Evolutionary conservation across 2,329 filamentous ascomycete species (phyloP).

Genomic region (Phoma sp.): DNA sequence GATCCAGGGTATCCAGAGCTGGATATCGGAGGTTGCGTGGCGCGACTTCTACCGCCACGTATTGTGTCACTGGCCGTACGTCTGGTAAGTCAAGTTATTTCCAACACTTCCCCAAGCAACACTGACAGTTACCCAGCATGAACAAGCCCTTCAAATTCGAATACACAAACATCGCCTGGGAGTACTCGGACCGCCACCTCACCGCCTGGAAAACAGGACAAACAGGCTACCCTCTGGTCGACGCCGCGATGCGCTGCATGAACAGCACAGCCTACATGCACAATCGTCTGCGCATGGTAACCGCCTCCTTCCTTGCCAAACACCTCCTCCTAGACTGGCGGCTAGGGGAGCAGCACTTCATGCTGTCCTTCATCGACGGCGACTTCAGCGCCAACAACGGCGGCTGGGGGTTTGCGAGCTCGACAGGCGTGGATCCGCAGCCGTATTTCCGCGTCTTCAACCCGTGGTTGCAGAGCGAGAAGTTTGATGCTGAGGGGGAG

Average conservation of each 20-base stretch:
- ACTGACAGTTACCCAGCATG: constrained; percentile 58
- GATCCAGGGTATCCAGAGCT: constrained; percentile 51
- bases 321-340: constrained; percentile 60
- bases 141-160: constrained; percentile 82
- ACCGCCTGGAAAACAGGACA: constrained; percentile 65
- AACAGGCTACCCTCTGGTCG: constrained; percentile 57
- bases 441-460: constrained; percentile 94
- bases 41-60: constrained; percentile 65
- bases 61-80: constrained; percentile 82
- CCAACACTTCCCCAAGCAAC: background rate
- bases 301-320: constrained; percentile 56
- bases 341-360: constrained; percentile 59
- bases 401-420: constrained; percentile 70
- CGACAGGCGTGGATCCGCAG: constrained; percentile 80
- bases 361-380: constrained; percentile 56
- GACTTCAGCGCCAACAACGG: constrained; percentile 63
- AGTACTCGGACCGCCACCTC: constrained; percentile 63
- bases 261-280: constrained; percentile 60
- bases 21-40: constrained; percentile 61
- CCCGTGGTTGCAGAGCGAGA: constrained; percentile 81
- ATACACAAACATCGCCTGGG: constrained; percentile 83
- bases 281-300: constrained; percentile 60
- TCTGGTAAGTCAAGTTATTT: constrained; percentile 61
- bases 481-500: constrained; percentile 77
- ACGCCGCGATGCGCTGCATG: constrained; percentile 60